Evolutionary conservation across 495 filamentous ascomycete genomes (phyloP).

Genomic region (Hypoxylon subgilvum): DNA sequence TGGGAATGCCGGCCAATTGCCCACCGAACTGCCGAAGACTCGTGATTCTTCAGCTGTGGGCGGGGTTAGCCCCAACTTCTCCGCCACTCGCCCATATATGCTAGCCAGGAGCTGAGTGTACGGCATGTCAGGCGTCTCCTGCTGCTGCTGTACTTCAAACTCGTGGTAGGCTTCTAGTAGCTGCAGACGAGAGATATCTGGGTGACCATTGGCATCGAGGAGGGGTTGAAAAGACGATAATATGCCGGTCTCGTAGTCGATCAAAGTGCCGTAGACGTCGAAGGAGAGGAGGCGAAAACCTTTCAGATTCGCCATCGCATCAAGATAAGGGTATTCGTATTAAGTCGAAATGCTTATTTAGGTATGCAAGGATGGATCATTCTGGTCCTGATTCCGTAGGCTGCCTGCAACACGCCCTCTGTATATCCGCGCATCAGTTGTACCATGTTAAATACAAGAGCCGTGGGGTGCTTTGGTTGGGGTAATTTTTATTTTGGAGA

Average conservation of each 20-base stretch:
- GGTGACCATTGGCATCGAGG: constrained; percentile 6
- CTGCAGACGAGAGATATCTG: constrained; percentile 5
- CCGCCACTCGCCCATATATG: constrained; percentile 35
- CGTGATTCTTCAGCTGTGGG: constrained; percentile 40
- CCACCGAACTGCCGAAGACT: constrained; percentile 57
- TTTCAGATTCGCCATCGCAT: constrained; percentile 36
- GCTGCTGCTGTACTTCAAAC: constrained; percentile 48
- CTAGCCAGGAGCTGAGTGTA: constrained; percentile 60
- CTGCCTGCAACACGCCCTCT: no score
- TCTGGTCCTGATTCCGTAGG: no score
- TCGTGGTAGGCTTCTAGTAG: constrained; percentile 19
- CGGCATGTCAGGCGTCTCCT: constrained; percentile 52
- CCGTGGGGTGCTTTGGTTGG: no score
- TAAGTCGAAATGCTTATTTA: no score
- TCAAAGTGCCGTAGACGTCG: constrained; percentile 65
- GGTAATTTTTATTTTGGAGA: no score
- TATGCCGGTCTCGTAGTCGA: constrained; percentile 62
- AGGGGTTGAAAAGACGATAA: constrained; percentile 17
- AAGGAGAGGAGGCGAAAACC: constrained; percentile 57
- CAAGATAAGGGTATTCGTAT: not conserved
- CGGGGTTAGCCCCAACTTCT: constrained; percentile 32
- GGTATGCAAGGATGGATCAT: no score
- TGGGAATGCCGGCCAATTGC: constrained; percentile 63
- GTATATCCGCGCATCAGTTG: no score
- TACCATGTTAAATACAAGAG: no score